Percentiles rank a stretch among this genome's conserved stretches.
Conservation (phyloP, 2,329 filamentous ascomycete species). For the Sclerotinia minor region DNA sequence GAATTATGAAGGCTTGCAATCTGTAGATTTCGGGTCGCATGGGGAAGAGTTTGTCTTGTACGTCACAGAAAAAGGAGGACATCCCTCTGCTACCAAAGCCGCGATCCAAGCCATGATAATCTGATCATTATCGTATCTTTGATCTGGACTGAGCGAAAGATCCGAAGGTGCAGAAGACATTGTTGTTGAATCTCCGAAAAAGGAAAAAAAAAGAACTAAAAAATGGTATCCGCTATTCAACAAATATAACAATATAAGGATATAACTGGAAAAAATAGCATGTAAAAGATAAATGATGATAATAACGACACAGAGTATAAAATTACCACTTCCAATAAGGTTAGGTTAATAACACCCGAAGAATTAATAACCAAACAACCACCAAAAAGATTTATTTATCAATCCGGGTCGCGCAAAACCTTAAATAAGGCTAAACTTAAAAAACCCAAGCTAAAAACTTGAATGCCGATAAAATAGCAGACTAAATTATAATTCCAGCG, state of each 20-base stretch:
- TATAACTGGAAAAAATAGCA: background rate
- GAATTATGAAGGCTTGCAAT: background rate
- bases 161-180: conserved; percentile 20
- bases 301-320: background rate
- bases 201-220: too few relatives aligned
- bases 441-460: background rate
- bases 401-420: background rate
- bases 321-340: too few relatives aligned
- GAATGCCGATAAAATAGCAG: background rate
- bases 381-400: too few relatives aligned
- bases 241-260: background rate
- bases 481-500: background rate
- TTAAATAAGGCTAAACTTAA: background rate
- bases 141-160: conserved; percentile 12
- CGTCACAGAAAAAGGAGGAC: conserved; percentile 12
- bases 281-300: background rate
- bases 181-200: background rate
- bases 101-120: conserved; percentile 18
- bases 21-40: background rate
- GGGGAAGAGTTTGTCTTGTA: background rate
- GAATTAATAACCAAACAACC: too few relatives aligned
- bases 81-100: conserved; percentile 7
- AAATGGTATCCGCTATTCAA: background rate
- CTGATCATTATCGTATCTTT: conserved; percentile 19
- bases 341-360: too few relatives aligned